Percentiles rank a stretch among this genome's conserved stretches.
Evolutionary conservation across 345 rosid genomes (phyloP).

Genomic region (Sapria himalayana): DNA sequence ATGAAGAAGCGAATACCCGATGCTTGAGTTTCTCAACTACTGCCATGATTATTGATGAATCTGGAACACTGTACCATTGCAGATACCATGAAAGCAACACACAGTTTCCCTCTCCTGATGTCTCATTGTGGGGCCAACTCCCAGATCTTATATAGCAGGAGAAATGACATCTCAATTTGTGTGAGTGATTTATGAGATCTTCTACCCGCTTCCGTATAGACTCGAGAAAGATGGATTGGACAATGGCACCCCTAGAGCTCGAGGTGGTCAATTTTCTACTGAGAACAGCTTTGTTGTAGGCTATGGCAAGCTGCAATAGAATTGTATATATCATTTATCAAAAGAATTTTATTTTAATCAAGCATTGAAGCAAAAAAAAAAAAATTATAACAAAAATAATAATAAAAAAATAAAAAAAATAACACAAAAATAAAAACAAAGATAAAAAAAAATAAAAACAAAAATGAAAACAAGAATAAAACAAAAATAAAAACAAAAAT

Average conservation of each 20-base stretch:
- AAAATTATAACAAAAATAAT: too few relatives aligned
- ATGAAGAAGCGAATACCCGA: constrained; percentile 13
- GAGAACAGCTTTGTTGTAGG: constrained; percentile 55
- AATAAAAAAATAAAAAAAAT: too few relatives aligned
- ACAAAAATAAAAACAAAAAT: background rate
- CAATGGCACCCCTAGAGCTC: constrained; percentile 37
- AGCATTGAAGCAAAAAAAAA: too few relatives aligned
- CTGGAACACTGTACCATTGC: constrained; percentile 56
- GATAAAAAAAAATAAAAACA: too few relatives aligned
- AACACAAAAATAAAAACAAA: too few relatives aligned
- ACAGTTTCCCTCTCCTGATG: constrained; percentile 14
- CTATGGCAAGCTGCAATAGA: constrained; percentile 44
- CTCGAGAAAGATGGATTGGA: constrained; percentile 49
- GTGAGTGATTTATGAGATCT: constrained; percentile 31
- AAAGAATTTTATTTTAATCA: too few relatives aligned
- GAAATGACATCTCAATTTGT: constrained; percentile 19
- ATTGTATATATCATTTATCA: too few relatives aligned
- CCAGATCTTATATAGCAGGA: constrained; percentile 29
- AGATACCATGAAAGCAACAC: constrained; percentile 61
- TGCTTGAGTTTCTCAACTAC: constrained; percentile 31
- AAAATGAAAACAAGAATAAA: too few relatives aligned
- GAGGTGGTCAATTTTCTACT: constrained; percentile 41
- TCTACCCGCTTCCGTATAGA: constrained; percentile 50
- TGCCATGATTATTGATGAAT: constrained; percentile 28
- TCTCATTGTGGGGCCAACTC: constrained; percentile 32